Percentiles rank a stretch among this genome's conserved stretches.
phyloP scores from a whole-genome alignment of 352 stramenopile species.

The Phytophthora uliginosa region DNA sequence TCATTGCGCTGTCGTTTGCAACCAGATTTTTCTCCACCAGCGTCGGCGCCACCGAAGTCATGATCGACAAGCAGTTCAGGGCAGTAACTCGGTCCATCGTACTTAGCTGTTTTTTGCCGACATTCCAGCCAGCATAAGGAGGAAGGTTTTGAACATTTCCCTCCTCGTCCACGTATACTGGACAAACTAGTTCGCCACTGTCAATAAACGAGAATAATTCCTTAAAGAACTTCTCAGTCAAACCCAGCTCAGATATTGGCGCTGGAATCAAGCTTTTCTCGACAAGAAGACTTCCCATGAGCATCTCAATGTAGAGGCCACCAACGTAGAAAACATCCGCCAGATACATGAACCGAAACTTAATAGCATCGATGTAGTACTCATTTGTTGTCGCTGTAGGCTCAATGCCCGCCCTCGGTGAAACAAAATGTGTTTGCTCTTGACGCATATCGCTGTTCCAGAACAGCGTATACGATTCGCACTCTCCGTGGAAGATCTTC shows the following conservation, averaged over 20 bases:
- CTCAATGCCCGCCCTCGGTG: conserved; percentile 47
- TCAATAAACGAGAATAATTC: conserved; percentile 87
- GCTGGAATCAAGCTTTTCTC: conserved; percentile 58
- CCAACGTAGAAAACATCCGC: conserved; percentile 72
- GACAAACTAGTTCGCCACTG: conserved; percentile 59
- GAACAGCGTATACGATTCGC: conserved; percentile 83
- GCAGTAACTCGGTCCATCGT: conserved; percentile 68
- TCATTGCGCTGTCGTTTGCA: conserved; percentile 64
- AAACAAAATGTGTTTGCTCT: conserved; percentile 68
- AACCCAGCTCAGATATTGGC: conserved; percentile 57
- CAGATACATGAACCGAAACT: conserved; percentile 80
- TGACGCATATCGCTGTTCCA: conserved; percentile 85
- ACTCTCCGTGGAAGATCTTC: conserved; percentile 84
- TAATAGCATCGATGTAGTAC: conserved; percentile 57
- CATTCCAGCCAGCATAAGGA: conserved; percentile 70
- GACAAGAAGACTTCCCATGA: conserved; percentile 77
- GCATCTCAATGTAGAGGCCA: conserved; percentile 79
- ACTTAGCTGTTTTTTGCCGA: conserved; percentile 55
- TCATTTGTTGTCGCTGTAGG: conserved; percentile 46
- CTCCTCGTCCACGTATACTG: conserved; percentile 39
- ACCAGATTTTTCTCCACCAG: conserved; percentile 73
- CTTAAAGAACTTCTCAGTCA: conserved; percentile 75
- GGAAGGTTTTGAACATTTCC: conserved; percentile 41
- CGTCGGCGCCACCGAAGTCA: conserved; percentile 57
- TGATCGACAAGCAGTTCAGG: conserved; percentile 74